phyloP scores from a whole-genome alignment of 73 alveolate genomes.

The Breviolum minutum region DNA sequence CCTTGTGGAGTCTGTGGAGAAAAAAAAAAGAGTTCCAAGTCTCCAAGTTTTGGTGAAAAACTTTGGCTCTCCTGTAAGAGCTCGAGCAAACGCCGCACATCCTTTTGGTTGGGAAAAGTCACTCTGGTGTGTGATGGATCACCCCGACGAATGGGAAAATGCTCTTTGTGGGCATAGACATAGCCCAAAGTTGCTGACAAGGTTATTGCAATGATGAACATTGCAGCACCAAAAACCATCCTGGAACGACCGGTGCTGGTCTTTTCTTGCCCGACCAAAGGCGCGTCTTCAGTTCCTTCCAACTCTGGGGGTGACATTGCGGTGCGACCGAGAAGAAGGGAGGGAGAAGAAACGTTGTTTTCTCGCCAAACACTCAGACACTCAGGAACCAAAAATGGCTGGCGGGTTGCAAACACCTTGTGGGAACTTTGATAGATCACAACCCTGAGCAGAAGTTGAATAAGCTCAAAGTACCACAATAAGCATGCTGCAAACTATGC shows the following conservation, averaged over 20 bases:
- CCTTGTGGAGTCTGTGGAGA: too few relatives aligned
- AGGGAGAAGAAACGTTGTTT: too few relatives aligned
- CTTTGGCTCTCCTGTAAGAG: background rate
- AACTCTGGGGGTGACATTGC: background rate
- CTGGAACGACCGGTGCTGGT: background rate
- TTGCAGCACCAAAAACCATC: background rate
- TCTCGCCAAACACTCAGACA: too few relatives aligned
- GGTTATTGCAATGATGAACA: background rate
- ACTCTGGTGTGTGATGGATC: background rate
- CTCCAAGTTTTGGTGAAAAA: too few relatives aligned
- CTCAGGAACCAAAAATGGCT: too few relatives aligned
- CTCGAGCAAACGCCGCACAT: background rate
- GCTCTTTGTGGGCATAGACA: background rate
- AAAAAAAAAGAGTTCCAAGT: too few relatives aligned
- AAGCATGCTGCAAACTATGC: too few relatives aligned
- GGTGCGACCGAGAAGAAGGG: too few relatives aligned
- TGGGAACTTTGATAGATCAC: too few relatives aligned
- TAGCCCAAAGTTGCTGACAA: slow-evolving; percentile 15
- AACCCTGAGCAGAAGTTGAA: too few relatives aligned
- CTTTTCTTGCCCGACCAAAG: slow-evolving; percentile 2
- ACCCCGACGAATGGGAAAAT: background rate
- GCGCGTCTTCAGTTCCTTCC: slow-evolving; percentile 1
- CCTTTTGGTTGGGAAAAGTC: background rate
- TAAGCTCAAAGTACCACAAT: too few relatives aligned
- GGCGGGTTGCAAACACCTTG: too few relatives aligned